Evolutionary conservation across 163 green algal species (phyloP), one percentile per base, ranked within the genome.

Genomic region (Scenedesmus sp.): DNA sequence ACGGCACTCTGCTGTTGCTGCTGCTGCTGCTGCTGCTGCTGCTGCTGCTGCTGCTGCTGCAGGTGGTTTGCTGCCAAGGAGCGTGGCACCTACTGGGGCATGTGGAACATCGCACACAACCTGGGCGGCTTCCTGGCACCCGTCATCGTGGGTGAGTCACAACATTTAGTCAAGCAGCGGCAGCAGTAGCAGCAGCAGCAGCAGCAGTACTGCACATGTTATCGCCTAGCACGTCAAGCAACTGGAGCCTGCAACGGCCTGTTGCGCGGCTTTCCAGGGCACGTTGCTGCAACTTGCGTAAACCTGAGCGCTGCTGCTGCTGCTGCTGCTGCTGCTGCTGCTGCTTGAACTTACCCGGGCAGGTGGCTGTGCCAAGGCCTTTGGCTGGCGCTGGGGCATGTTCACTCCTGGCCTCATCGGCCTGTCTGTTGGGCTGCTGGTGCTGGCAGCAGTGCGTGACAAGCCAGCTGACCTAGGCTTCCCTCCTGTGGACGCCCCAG

Each of bases 21-120:
- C 59, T 64, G 59, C 59, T 64, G 59, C 59, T 64, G 59, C 59
- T 73, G 62, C 12, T 20, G 62, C 10, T 52, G 23, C 23, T 52
- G 67, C 67, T 79, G 67, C 67, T 79, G 67, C 23, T 79, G 67
- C 23, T 52, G 23, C 70, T 79, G 70, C 70, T 79, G 70, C 70
- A 79, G 81, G 52, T 99, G 98, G 98, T 99, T 98, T 96, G 55
- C 97, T 15, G 84, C 92, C 54, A 95, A 93, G 54, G 96, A 98
- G 96, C 94, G 98, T 10, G 98, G 98, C 88, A 99, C 98, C 12
- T 99, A 98, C 92, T 99, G 98, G 98, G 97, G 95, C 34, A 91
- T 96, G 87, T 97, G 96, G 95, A 96, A 95, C 94, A 98, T 97
- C 82, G 97, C 97, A 82, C 96, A 97, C 93, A 98, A 98, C 93